phyloP scores from a whole-genome alignment of 2,329 filamentous ascomycete species.

The Cladophialophora carrionii region DNA sequence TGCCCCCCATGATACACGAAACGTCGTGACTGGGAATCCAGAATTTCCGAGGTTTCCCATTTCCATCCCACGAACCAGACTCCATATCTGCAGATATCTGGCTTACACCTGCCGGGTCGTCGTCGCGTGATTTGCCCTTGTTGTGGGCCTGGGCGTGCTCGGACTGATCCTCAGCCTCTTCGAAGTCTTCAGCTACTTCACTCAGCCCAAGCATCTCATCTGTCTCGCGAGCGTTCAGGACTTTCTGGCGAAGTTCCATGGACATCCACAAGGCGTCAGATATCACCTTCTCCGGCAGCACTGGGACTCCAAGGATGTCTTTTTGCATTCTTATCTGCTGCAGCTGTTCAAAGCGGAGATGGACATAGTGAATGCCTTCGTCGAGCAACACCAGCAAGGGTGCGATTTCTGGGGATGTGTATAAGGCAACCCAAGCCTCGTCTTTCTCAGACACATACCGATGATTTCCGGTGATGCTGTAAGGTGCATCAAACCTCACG shows the following conservation, averaged over 20 bases:
- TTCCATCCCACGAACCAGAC: slow-evolving; percentile 59
- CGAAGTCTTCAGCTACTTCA: slow-evolving; percentile 43
- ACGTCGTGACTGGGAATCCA: slow-evolving; percentile 61
- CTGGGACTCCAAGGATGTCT: slow-evolving; percentile 58
- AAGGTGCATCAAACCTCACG: slow-evolving; percentile 57
- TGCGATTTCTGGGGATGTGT: slow-evolving; percentile 59
- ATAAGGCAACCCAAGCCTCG: slow-evolving; percentile 55
- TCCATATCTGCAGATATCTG: slow-evolving; percentile 46
- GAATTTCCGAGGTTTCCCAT: slow-evolving; percentile 59
- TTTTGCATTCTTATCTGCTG: slow-evolving; percentile 57
- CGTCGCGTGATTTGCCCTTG: slow-evolving; percentile 53
- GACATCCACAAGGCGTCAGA: slow-evolving; percentile 62
- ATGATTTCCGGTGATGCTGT: slow-evolving; percentile 50
- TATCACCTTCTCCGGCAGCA: slow-evolving; percentile 60
- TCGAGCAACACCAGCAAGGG: slow-evolving; percentile 60
- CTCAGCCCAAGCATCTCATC: slow-evolving; percentile 59
- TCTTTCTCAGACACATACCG: slow-evolving; percentile 49
- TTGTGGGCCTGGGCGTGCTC: slow-evolving; percentile 19
- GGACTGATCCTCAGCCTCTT: slow-evolving; percentile 24
- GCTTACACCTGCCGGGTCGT: slow-evolving; percentile 21
- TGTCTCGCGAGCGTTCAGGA: slow-evolving; percentile 56
- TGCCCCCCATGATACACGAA: slow-evolving; percentile 60
- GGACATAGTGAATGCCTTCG: slow-evolving; percentile 63
- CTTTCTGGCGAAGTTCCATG: slow-evolving; percentile 59
- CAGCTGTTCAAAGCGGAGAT: slow-evolving; percentile 62